Percentiles rank a stretch among this genome's conserved stretches.
Conservation (phyloP, 106 monocot genomes). For the Apostasia ramifera region DNA sequence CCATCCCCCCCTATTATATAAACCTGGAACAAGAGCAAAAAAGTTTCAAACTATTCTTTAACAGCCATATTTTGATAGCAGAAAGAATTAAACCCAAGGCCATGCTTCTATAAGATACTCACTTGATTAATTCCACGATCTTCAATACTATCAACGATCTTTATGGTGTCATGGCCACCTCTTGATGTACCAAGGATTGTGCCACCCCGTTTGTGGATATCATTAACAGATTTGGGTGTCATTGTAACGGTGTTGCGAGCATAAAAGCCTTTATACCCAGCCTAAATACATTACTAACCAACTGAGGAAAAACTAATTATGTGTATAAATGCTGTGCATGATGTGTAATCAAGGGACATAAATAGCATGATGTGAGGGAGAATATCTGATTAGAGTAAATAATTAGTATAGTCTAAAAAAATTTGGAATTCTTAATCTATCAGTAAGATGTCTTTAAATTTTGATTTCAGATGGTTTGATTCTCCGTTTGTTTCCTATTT, state of each 20-base stretch:
- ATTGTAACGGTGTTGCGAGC: slow-evolving; percentile 21
- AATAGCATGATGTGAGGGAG: no score
- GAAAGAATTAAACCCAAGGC: neutral
- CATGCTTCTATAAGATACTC: neutral
- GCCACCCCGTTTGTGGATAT: slow-evolving; percentile 34
- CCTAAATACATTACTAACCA: neutral
- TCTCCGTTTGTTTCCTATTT: no score
- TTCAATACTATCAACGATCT: slow-evolving; percentile 36
- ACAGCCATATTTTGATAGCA: neutral
- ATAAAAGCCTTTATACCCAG: slow-evolving; percentile 35
- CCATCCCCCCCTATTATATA: slow-evolving; percentile 58
- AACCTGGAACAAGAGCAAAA: slow-evolving; percentile 14
- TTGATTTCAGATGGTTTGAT: no score
- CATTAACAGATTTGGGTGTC: slow-evolving; percentile 32
- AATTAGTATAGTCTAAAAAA: no score
- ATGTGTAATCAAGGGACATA: no score
- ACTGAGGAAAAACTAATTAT: no score
- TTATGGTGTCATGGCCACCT: slow-evolving; percentile 33
- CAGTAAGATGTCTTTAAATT: no score
- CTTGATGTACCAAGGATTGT: slow-evolving; percentile 32
- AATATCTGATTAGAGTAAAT: no score
- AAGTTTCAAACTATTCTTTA: neutral
- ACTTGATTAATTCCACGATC: slow-evolving; percentile 43
- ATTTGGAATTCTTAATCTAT: no score
- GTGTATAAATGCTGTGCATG: no score